Conservation (phyloP, 805 yeast genomes). For the Torulaspora gathmanii region DNA sequence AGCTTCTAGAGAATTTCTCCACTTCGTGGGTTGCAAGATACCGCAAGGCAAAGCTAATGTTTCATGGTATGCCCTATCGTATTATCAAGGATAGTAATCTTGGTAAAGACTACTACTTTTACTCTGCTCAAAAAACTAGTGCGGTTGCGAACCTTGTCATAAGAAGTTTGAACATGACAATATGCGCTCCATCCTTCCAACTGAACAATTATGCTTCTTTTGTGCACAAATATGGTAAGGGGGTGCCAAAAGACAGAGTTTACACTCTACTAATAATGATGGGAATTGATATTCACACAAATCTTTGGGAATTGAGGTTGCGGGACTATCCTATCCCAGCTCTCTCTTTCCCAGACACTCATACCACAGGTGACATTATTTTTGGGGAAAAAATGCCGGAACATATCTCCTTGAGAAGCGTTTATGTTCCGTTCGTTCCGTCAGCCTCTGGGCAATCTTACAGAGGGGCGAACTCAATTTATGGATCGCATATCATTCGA, state of each 20-base stretch:
- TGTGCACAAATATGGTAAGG: constrained; percentile 41
- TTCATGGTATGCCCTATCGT: constrained; percentile 31
- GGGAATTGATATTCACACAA: constrained; percentile 43
- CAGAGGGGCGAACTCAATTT: constrained; percentile 43
- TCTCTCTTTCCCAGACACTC: constrained; percentile 42
- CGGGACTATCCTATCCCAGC: constrained; percentile 58
- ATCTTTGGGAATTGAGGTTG: constrained; percentile 42
- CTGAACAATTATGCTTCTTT: constrained; percentile 33
- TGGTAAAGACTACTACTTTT: constrained; percentile 19
- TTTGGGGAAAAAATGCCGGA: constrained; percentile 53
- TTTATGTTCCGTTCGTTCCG: constrained; percentile 57
- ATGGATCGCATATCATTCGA: constrained; percentile 54
- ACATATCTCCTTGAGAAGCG: constrained; percentile 43
- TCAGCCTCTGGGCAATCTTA: constrained; percentile 37
- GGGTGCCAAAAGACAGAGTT: constrained; percentile 47
- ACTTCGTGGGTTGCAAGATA: constrained; percentile 40
- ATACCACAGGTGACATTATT: constrained; percentile 46
- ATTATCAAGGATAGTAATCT: constrained; percentile 17
- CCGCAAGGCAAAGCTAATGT: constrained; percentile 29
- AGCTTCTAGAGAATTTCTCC: constrained; percentile 36
- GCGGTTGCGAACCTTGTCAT: constrained; percentile 29
- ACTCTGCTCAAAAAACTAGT: constrained; percentile 24
- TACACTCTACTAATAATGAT: constrained; percentile 56
- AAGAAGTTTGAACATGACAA: constrained; percentile 21
- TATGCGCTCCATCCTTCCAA: constrained; percentile 35